Base-by-base conservation (phyloP, 1,139 yeast genomes). In the Geotrichum reessii region DNA sequence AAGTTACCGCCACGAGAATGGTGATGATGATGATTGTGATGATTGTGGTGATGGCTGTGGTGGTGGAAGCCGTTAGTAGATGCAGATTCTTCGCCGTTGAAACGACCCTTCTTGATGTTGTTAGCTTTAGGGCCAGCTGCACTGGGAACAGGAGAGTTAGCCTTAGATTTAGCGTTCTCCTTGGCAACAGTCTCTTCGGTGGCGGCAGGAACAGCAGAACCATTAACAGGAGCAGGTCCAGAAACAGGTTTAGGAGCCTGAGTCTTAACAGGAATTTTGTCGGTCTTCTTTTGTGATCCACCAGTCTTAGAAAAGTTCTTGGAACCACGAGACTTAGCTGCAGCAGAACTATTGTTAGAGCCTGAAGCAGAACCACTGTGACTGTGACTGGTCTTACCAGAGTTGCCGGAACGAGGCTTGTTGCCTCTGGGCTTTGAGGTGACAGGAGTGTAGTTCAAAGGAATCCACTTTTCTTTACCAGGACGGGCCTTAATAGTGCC, bases 241-340 rank as follows among this genome's bases (percentile, higher is more conserved):
- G 57, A 19, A 52, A 47, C 31, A 47, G 49, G 24, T 33, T 47
- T 48, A 24, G 52, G 28, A 48, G 17, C 28, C 27, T 21, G 31
- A 17, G 31, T 11, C 27, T 24, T 46, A 12, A 46, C 48, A 46
- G 48, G 27, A n/a, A 46, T 12, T 47, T 33, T 40, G 27, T 61
- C 53, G 47, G 50, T 37, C 46, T 65, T 67, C 60, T 70, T 69
- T 58, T 68, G 71, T 59, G 67, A 61, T 50, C 68, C 71, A 52
- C 64, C 71, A 56, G 87, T 84, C 50, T 85, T 79, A 53, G 88
- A 85, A 87, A 88, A 80, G 68, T 78, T 81, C 59, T 64, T 56
- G 22, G 58, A 31, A 33, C 55, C 56, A 49, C 57, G 55, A 28
- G 61, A 56, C 48, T 56, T 61, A 3, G 42, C 7, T 14, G 42